Evolutionary conservation across 345 rosid species (phyloP).

Genomic region (Heritiera fomes): DNA sequence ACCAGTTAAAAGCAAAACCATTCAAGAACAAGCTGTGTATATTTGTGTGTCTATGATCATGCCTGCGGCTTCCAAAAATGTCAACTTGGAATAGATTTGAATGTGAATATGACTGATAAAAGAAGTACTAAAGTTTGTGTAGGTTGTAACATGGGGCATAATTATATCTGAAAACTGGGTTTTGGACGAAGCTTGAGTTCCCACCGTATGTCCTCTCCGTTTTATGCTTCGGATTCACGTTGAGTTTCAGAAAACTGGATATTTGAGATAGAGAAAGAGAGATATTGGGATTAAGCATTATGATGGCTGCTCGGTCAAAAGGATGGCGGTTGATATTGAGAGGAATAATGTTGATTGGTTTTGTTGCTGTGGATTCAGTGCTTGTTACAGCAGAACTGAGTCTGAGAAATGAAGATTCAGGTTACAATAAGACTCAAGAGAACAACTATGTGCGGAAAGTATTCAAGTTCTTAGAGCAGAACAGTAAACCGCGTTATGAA

Average conservation of each 20-base stretch:
- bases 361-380: conserved; percentile 21
- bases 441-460: conserved; percentile 9
- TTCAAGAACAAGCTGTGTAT: not conserved
- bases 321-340: conserved; percentile 19
- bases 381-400: conserved; percentile 24
- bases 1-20: not conserved
- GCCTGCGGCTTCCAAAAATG: not conserved
- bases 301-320: conserved; percentile 13
- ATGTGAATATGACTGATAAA: not conserved
- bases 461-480: conserved; percentile 16
- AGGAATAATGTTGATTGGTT: conserved; percentile 20
- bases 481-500: conserved; percentile 21
- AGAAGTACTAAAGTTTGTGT: not conserved
- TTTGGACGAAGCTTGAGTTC: not conserved
- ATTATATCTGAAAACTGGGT: not conserved
- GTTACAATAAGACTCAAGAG: not conserved
- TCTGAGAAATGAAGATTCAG: conserved; percentile 18
- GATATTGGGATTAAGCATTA: not conserved
- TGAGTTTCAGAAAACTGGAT: not conserved
- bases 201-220: not conserved
- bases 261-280: not conserved
- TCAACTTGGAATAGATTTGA: not conserved
- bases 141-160: not conserved
- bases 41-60: not conserved
- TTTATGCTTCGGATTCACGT: not conserved